Evolutionary conservation across 768 basidiomycete genomes (phyloP).

Genomic region (Xerocomellus intermedius): DNA sequence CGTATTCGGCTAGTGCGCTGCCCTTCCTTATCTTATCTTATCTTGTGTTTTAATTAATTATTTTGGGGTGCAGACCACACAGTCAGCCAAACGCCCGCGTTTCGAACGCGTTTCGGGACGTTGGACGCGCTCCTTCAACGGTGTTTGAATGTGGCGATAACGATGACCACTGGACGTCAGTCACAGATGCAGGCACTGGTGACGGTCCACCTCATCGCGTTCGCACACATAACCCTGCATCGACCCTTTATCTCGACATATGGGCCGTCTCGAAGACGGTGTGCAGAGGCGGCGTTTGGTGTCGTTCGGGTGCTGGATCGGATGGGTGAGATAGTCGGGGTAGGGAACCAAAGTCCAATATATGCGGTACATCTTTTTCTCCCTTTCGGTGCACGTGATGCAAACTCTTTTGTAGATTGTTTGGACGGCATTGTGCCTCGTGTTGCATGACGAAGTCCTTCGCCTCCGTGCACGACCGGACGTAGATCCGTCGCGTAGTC

Average conservation of each 20-base stretch:
- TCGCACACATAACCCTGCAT: conserved; percentile 28
- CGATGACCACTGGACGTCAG: neutral
- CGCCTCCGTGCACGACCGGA: conserved; percentile 14
- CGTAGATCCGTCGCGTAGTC: conserved; percentile 4
- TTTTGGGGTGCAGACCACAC: conserved; percentile 36
- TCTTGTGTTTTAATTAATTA: no score
- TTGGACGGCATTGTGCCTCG: conserved; percentile 24
- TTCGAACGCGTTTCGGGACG: conserved; percentile 43
- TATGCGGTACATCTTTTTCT: conserved; percentile 12
- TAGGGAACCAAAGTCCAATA: conserved; percentile 13
- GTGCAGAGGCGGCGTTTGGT: conserved; percentile 15
- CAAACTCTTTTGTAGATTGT: conserved; percentile 11
- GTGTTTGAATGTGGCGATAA: conserved; percentile 13
- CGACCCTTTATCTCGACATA: conserved; percentile 17
- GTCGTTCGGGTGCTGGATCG: conserved; percentile 17
- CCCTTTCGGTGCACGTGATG: neutral
- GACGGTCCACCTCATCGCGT: conserved; percentile 21
- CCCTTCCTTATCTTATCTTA: neutral
- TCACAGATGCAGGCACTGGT: conserved; percentile 4
- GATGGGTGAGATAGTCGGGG: conserved; percentile 4
- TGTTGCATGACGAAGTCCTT: conserved; percentile 21
- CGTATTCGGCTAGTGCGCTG: conserved; percentile 30
- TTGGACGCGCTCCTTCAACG: conserved; percentile 46
- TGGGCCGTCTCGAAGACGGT: conserved; percentile 11
- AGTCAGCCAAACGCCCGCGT: conserved; percentile 41